Base-by-base conservation (phyloP, 805 yeast species). In the Torulaspora quercuum region DNA sequence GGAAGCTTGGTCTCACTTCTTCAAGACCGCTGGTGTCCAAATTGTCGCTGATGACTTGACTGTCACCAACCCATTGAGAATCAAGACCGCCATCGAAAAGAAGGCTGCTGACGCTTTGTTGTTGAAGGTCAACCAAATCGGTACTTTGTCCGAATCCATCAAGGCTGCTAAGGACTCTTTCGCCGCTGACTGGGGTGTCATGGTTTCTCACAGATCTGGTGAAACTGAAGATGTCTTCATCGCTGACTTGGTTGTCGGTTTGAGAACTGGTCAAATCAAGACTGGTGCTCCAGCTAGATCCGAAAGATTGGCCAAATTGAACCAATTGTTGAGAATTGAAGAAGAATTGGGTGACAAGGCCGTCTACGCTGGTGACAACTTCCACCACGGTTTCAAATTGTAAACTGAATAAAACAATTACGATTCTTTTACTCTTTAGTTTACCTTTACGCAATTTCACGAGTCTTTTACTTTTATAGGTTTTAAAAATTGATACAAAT, bases 231-330 rank as follows among this genome's bases (percentile, higher is more conserved):
- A 92, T 74, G 82, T 94, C 63, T 82, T 86, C 76, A 90, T 90
- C 70, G 97, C 98, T 64, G 97, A 90, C 73, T 79, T 90, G 67
- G 76, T 87, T 62, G 98, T 92, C 61, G 97, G 97, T 78, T 79
- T 90, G 70, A 87, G 97, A 82, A 61, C 95, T 54, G 98, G 97
- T 69, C 97, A 90, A 79, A 85, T 90, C 73, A 90, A 90, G 89
- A 86, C 97, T 57, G 98, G 98, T 82, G 97, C 98, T 67, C 97
- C 97, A 67, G 95, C 97, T 58, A 89, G 98, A 78, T 86, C 97
- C 56, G 98, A 90, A 79, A 90, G 98, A 82, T 82, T 92, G 72
- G 97, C 97, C 69, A 90, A 90, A 78, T 81, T 83, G 70, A 90
- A 90, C 89, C 96, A 90, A 80, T 81, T 90, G 70, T 80, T 90